Evolutionary conservation across 106 monocot genomes (phyloP).

Genomic region (Hemerocallis citrina): DNA sequence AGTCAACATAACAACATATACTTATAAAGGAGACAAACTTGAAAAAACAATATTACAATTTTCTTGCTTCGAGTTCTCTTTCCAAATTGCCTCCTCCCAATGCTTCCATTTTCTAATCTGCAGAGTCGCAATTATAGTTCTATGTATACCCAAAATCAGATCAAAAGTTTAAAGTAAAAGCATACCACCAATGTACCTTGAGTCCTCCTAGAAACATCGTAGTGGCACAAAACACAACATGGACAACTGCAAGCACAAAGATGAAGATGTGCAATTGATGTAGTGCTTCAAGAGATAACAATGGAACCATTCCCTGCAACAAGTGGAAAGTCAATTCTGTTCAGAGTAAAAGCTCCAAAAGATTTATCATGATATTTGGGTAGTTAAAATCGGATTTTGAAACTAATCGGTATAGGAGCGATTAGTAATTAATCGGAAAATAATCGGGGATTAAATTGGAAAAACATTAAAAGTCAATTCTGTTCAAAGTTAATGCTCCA

Average conservation of each 20-base stretch:
- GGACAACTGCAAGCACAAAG: slow-evolving; percentile 44
- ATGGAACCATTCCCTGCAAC: slow-evolving; percentile 38
- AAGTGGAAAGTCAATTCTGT: no score
- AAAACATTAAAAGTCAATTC: no score
- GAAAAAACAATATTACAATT: slow-evolving; percentile 7
- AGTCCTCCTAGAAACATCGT: slow-evolving; percentile 41
- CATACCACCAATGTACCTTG: slow-evolving; percentile 14
- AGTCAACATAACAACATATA: neutral
- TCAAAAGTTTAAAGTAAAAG: neutral
- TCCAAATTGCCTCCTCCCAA: slow-evolving; percentile 33
- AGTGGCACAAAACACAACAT: slow-evolving; percentile 30
- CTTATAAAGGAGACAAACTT: neutral
- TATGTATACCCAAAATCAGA: neutral
- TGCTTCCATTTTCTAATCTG: slow-evolving; percentile 40
- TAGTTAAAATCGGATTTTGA: no score
- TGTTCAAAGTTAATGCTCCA: neutral
- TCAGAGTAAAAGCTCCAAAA: no score
- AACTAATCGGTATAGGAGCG: no score
- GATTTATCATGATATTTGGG: no score
- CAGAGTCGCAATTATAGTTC: neutral
- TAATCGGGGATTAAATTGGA: no score
- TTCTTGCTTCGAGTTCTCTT: slow-evolving; percentile 9
- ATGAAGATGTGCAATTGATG: slow-evolving; percentile 53
- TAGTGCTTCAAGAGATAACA: slow-evolving; percentile 32
- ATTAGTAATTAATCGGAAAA: no score